These are phyloP conservation scores for Thoreauomyces humboldtii DNA, from an alignment of 192 early-diverging fungal genomes.

Conservation along the genomic window DNA sequence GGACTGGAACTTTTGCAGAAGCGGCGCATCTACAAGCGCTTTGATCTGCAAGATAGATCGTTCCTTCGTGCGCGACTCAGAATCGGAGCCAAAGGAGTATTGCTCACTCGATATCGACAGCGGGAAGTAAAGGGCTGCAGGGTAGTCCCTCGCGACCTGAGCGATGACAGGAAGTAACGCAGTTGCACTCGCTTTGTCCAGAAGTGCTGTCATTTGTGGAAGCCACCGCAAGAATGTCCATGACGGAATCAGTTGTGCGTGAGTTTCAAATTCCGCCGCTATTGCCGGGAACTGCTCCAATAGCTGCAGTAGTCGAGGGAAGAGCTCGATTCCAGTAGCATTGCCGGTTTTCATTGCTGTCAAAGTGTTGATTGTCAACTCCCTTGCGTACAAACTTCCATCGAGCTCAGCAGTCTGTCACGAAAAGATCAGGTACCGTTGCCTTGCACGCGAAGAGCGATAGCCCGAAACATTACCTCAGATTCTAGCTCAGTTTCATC, in stretches of 20 bases:
- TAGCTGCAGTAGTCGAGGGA: conserved; percentile 69
- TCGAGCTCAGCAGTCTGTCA: background rate
- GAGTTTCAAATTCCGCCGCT: conserved; percentile 24
- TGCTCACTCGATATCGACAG: conserved; percentile 70
- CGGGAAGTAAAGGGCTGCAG: conserved; percentile 67
- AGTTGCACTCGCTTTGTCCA: conserved; percentile 49
- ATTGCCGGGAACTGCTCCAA: conserved; percentile 50
- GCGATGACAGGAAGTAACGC: conserved; percentile 5
- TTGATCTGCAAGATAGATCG: conserved; percentile 3
- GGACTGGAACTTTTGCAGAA: conserved; percentile 56
- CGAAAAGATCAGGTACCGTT: background rate
- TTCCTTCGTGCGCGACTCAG: conserved; percentile 3
- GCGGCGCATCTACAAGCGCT: conserved; percentile 30
- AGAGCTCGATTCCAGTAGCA: conserved; percentile 56
- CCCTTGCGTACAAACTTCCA: background rate
- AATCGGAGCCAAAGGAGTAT: conserved; percentile 45
- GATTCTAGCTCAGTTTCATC: conserved; percentile 15
- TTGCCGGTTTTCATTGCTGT: conserved; percentile 54
- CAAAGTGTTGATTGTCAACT: conserved; percentile 35
- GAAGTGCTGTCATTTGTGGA: conserved; percentile 67
- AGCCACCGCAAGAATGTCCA: conserved; percentile 78
- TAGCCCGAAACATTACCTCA: background rate
- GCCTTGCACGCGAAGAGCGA: background rate
- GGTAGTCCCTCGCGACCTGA: conserved; percentile 61
- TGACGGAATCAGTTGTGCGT: conserved; percentile 26